Evolutionary conservation across 192 early-diverging fungal species (phyloP).

Genomic region (Chytriomyces confervae): DNA sequence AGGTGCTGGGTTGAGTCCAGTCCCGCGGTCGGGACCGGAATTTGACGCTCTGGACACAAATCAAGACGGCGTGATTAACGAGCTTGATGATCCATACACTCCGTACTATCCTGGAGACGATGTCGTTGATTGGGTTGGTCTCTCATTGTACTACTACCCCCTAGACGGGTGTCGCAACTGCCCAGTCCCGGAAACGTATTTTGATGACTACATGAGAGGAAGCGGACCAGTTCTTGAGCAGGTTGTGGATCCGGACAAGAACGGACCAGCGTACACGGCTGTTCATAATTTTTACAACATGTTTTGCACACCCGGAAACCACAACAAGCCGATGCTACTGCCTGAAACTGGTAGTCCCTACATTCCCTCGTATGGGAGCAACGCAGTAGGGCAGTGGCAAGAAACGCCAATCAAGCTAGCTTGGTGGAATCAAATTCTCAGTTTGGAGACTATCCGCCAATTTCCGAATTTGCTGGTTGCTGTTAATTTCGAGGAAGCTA

Average conservation of each 20-base stretch:
- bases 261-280: neutral
- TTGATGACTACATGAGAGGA: constrained; percentile 21
- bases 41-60: constrained; percentile 47
- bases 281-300: constrained; percentile 50
- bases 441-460: neutral
- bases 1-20: neutral
- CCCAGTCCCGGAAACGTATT: constrained; percentile 13
- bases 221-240: neutral
- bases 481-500: constrained; percentile 50
- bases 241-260: neutral
- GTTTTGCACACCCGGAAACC: constrained; percentile 34
- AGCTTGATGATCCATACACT: constrained; percentile 38
- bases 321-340: constrained; percentile 48
- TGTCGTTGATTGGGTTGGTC: constrained; percentile 42
- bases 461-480: constrained; percentile 42
- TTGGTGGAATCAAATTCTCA: constrained; percentile 46
- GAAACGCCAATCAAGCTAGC: constrained; percentile 43
- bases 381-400: neutral
- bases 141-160: constrained; percentile 37
- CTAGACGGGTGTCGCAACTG: constrained; percentile 2
- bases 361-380: neutral
- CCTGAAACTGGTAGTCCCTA: constrained; percentile 43
- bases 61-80: constrained; percentile 35
- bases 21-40: constrained; percentile 7
- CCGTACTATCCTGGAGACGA: constrained; percentile 46